Conservation (phyloP, 2,329 filamentous ascomycete genomes). For the Trichoderma brevicompactum region DNA sequence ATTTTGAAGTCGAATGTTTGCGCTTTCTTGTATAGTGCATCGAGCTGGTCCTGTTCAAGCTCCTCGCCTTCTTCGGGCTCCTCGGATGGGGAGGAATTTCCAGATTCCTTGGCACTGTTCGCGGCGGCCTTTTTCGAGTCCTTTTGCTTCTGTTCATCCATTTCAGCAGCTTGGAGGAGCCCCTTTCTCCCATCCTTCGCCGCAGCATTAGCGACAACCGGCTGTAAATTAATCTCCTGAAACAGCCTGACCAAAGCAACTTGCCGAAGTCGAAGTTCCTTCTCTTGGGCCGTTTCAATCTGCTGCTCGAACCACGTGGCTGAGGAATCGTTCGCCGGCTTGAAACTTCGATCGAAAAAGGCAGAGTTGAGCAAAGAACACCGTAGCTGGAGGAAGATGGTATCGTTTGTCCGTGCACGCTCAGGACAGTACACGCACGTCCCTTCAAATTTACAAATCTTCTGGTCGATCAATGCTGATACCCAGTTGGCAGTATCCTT, state of each 20-base stretch:
- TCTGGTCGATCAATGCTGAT: constrained; percentile 87
- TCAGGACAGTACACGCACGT: constrained; percentile 90
- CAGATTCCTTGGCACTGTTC: constrained; percentile 39
- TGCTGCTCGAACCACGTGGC: constrained; percentile 77
- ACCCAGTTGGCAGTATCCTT: constrained; percentile 92
- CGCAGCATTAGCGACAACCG: constrained; percentile 74
- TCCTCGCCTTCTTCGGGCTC: constrained; percentile 85
- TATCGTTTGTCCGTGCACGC: constrained; percentile 84
- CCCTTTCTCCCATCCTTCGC: constrained; percentile 82
- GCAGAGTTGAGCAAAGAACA: constrained; percentile 76
- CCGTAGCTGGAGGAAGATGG: constrained; percentile 84
- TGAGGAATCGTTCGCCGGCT: constrained; percentile 69
- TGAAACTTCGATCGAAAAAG: constrained; percentile 67
- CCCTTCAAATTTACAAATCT: constrained; percentile 84
- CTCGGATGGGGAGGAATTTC: constrained; percentile 60
- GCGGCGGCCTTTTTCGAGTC: constrained; percentile 47
- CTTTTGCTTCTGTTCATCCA: constrained; percentile 75
- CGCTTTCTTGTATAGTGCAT: constrained; percentile 91
- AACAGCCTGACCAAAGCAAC: constrained; percentile 87
- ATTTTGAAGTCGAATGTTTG: constrained; percentile 96
- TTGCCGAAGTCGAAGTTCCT: constrained; percentile 79
- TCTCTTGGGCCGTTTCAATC: constrained; percentile 84
- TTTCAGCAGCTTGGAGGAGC: constrained; percentile 83
- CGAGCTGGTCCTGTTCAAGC: constrained; percentile 92
- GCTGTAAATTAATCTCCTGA: constrained; percentile 82